Conservation (phyloP, 345 rosid genomes). For the Euclidium syriacum region DNA sequence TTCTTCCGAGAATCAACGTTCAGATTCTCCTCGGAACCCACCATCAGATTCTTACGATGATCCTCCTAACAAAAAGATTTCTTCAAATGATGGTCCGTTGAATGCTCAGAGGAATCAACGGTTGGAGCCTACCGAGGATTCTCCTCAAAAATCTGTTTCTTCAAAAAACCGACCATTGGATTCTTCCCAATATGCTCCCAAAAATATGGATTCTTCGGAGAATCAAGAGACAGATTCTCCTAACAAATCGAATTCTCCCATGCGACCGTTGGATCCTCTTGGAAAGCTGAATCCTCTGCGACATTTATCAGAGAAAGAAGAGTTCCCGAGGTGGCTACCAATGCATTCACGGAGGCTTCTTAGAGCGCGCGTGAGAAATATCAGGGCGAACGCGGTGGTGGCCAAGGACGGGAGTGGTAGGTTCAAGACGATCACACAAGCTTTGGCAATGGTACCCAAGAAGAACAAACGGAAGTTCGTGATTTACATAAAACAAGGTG, state of each 20-base stretch:
- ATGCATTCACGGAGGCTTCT: conserved; percentile 28
- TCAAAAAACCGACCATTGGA: neutral
- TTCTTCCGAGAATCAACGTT: neutral
- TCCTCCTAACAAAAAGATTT: neutral
- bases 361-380: neutral
- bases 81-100: neutral
- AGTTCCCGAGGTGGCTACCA: conserved; percentile 18
- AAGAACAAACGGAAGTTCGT: conserved; percentile 39
- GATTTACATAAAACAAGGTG: conserved; percentile 60
- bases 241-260: neutral
- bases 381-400: conserved; percentile 48
- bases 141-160: neutral
- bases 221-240: neutral
- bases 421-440: conserved; percentile 47
- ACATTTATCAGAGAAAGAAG: neutral
- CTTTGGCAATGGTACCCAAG: conserved; percentile 47
- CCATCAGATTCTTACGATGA: neutral
- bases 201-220: neutral
- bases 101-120: neutral
- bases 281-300: neutral
- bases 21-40: neutral
- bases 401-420: conserved; percentile 70
- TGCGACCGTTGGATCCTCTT: conserved; percentile 10
- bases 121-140: neutral
- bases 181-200: neutral